Percentiles rank a stretch among this genome's conserved stretches.
Evolutionary conservation across 73 alveolate species (phyloP).

Genomic region (Diophrys appendiculata): DNA sequence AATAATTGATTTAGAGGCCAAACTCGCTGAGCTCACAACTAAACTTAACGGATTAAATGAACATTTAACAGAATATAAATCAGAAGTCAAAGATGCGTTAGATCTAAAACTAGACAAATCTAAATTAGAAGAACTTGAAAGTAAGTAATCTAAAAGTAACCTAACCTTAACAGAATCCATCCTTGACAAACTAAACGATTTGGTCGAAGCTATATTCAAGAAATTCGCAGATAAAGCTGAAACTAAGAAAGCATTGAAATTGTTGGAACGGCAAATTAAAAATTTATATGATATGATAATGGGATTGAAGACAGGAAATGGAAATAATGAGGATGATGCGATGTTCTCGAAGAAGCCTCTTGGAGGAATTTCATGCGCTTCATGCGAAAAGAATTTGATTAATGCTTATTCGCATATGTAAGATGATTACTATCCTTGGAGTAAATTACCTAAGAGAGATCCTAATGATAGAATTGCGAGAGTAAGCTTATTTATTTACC

Average conservation of each 20-base stretch:
- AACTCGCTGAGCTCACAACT: not conserved
- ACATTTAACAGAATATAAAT: not conserved
- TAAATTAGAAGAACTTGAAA: not conserved
- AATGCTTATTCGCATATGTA: conserved; percentile 52
- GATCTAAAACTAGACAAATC: not conserved
- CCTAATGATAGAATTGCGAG: conserved; percentile 8
- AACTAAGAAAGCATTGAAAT: conserved; percentile 72
- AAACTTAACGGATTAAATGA: too few relatives aligned
- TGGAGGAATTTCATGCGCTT: conserved; percentile 85
- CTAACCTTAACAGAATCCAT: not conserved
- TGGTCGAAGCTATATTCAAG: conserved; percentile 68
- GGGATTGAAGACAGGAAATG: conserved; percentile 7
- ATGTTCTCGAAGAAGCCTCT: conserved; percentile 81
- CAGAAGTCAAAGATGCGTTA: not conserved
- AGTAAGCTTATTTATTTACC: too few relatives aligned
- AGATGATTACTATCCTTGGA: conserved; percentile 66
- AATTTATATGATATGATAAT: conserved; percentile 8
- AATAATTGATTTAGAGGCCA: not conserved
- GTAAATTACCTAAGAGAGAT: conserved; percentile 73
- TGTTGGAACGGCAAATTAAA: conserved; percentile 71
- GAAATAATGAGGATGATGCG: conserved; percentile 69
- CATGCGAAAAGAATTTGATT: conserved; percentile 74
- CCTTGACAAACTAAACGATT: conserved; percentile 54
- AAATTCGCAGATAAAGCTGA: conserved; percentile 85
- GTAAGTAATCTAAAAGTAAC: not conserved